Base-by-base conservation (phyloP, 371 early-diverging fungal genomes). In the Mucor ambiguus region DNA sequence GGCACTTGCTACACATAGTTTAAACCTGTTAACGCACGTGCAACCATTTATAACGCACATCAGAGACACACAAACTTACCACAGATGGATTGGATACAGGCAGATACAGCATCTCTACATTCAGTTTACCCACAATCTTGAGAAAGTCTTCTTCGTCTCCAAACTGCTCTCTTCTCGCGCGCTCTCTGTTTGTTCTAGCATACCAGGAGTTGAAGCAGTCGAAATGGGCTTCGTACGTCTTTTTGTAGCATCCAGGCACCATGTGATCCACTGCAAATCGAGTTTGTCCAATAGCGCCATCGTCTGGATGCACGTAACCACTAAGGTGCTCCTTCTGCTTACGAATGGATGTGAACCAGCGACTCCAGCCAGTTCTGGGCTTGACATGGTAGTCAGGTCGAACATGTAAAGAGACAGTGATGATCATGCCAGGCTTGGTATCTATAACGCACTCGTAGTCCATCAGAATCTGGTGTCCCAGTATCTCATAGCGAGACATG, bases 191-290 rank as follows among this genome's bases (percentile, higher is more conserved):
- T 3, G 70, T 68, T 41, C 75, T 60, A 11, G 71, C 65, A 29
- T 78, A 76, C 81, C 81, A 80, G 5, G 81, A 78, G 60, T 80
- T 80, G 61, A 80, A 80, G 22, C 81, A 80, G 48, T 80, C 78
- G 58, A 80, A 80, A 14, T 64, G 64, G 0, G 78, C 72, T 16
- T 69, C 66, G 43, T 77, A 77, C 2, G 76, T 70, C 54, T 74
- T 67, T 55, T 73, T 70, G 56, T 76, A 66, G 66, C 81, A 80
- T n/a, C 72, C 79, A 28, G 71, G 69, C 2, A 80, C 66, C 79
- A 82, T 80, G 64, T 82, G 76, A 44, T 70, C 63, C 5, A 82
- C 64, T 4, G 80, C 78, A 66, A 82, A 79, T 37, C 77, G 68
- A 10, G 82, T 74, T 49, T 76, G 76, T 14, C 82, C 82, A 33